Conservation (phyloP, 2,329 filamentous ascomycete species). For the Teratosphaeria epicoccoides region DNA sequence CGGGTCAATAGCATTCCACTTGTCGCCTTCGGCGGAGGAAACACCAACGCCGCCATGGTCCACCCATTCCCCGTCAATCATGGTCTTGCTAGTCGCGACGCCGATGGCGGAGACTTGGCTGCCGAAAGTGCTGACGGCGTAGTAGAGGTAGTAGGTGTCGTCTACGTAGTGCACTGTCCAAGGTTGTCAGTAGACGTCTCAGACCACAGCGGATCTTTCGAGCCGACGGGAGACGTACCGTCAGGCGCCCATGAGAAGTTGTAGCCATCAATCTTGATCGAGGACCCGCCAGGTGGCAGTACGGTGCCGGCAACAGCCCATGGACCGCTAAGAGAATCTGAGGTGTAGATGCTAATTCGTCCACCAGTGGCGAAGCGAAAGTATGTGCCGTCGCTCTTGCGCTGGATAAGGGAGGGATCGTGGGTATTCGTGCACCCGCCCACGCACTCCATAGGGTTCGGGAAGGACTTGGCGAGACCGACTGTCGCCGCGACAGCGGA, state of each 20-base stretch:
- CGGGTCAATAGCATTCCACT: conserved; percentile 45
- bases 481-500: neutral
- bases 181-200: too few relatives aligned
- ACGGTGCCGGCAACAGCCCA: conserved; percentile 41
- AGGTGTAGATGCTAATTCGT: conserved; percentile 40
- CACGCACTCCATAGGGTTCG: conserved; percentile 31
- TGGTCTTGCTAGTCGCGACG: conserved; percentile 38
- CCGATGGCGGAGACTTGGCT: conserved; percentile 53
- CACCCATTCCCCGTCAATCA: conserved; percentile 49
- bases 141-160: conserved; percentile 52
- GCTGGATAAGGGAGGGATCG: conserved; percentile 40
- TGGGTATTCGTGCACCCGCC: conserved; percentile 37
- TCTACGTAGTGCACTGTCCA: conserved; percentile 42
- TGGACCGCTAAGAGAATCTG: conserved; percentile 38
- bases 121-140: conserved; percentile 52
- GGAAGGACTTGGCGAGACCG: conserved; percentile 24
- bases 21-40: conserved; percentile 26
- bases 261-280: conserved; percentile 32
- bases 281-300: conserved; percentile 36
- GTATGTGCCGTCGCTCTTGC: conserved; percentile 39
- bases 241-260: conserved; percentile 53
- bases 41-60: conserved; percentile 51
- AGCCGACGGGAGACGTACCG: neutral
- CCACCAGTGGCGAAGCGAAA: conserved; percentile 45
- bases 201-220: too few relatives aligned